Base-by-base conservation (phyloP, 768 basidiomycete genomes). In the Tephrocybe sp. region DNA sequence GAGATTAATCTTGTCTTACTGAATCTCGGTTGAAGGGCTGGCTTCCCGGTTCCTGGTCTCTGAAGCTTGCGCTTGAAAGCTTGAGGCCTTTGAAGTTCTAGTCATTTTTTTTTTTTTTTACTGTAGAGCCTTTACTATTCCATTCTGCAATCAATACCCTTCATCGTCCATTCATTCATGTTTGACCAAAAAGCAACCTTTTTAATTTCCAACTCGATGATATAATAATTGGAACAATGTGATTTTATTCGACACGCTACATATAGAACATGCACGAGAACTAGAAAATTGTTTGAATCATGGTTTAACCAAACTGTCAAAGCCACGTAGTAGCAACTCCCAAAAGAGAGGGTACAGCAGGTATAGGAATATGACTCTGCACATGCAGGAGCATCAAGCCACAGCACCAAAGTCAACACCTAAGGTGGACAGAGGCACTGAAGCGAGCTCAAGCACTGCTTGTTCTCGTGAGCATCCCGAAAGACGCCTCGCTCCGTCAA, bases 261-360 rank as follows among this genome's bases (percentile, higher is more conserved):
- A 38, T 6, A 38, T 14, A 9, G 23, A 4, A 23, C 13, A 26
- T 12, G 14, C 19, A 5, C 13, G 3, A 36, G 13, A 14, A 33
- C 20, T 22, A 12, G 23, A n/a, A 36, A 47, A 39, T 19, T 87
- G 85, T 87, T 64, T 75, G 72, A 82, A 72, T 82, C 82, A 89
- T 89, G 87, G 87, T 87, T 85, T 87, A 60, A 82, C 84, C 81
- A 77, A 68, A 82, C 86, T 82, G 83, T 87, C 84, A 87, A 79
- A 56, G 84, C 79, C 78, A 86, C 86, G 78, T 86, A 85, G 82
- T 85, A 73, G 76, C 85, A 73, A 67, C 66, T 60, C 63, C 62
- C 48, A 49, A 63, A 63, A 60, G 66, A 60, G 68, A 64, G 67
- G 64, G 70, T 86, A 84, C 84, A 80, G 85, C 73, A 82, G 79